Evolutionary conservation across 140 eudicot species (phyloP).

Genomic region (Ambrosia hybrid): DNA sequence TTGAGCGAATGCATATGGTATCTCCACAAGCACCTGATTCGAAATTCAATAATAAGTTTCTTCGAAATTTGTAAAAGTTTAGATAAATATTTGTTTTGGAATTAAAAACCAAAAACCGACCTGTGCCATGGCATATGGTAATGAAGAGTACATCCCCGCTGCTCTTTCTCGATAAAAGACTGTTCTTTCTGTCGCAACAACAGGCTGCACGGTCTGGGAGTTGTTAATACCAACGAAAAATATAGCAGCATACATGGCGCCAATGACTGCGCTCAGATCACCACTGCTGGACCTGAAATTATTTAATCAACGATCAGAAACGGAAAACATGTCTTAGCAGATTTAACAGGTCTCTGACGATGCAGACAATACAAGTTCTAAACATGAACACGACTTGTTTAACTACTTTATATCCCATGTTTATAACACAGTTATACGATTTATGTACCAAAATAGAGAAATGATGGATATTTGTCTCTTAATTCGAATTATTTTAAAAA

Average conservation of each 20-base stretch:
- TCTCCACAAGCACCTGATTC: constrained; percentile 39
- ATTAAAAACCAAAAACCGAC: constrained; percentile 5
- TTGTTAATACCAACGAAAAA: constrained; percentile 49
- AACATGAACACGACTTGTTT: too few relatives aligned
- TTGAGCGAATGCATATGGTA: constrained; percentile 42
- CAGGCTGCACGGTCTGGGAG: constrained; percentile 48
- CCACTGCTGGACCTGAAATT: constrained; percentile 24
- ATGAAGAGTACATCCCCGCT: constrained; percentile 57
- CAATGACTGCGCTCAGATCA: constrained; percentile 39
- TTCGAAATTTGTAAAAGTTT: background rate
- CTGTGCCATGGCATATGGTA: constrained; percentile 57
- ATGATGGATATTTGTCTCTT: too few relatives aligned
- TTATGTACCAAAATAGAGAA: too few relatives aligned
- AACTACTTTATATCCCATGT: too few relatives aligned
- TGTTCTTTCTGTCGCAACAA: constrained; percentile 47
- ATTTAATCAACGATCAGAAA: constrained; percentile 3
- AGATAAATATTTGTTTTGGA: background rate
- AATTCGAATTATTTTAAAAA: too few relatives aligned
- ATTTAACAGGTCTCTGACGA: too few relatives aligned
- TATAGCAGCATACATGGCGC: constrained; percentile 54
- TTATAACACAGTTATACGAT: too few relatives aligned
- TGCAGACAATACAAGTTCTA: too few relatives aligned
- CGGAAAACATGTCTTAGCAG: background rate
- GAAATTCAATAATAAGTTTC: background rate
- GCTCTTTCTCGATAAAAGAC: constrained; percentile 64